Percentiles rank a stretch among this genome's conserved stretches.
phyloP scores from a whole-genome alignment of 495 filamentous ascomycete species.

The Penicillium psychrofluorescens region DNA sequence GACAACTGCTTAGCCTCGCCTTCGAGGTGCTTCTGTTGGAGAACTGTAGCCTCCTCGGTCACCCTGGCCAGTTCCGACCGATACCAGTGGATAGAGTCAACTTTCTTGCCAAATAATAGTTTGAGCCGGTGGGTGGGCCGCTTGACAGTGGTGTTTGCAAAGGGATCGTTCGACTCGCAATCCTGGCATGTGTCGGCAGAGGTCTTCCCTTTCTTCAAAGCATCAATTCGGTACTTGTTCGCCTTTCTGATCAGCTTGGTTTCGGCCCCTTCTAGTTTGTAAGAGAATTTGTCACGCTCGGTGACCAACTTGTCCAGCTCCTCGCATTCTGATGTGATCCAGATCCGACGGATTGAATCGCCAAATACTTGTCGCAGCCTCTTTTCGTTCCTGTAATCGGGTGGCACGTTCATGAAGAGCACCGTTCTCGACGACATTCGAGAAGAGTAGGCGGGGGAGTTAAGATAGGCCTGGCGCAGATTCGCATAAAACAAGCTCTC shows the following conservation, averaged over 20 bases:
- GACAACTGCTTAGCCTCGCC: constrained; percentile 44
- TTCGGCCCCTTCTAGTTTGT: constrained; percentile 59
- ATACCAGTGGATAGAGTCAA: constrained; percentile 86
- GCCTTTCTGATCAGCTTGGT: constrained; percentile 56
- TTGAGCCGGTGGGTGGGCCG: constrained; percentile 49
- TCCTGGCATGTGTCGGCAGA: constrained; percentile 21
- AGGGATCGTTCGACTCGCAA: constrained; percentile 36
- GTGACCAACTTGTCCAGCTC: constrained; percentile 50
- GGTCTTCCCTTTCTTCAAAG: constrained; percentile 22
- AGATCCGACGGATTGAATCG: constrained; percentile 50
- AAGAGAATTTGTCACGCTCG: constrained; percentile 50
- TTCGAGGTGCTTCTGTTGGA: constrained; percentile 50
- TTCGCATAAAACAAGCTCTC: constrained; percentile 66
- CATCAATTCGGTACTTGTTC: constrained; percentile 45
- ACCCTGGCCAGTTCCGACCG: constrained; percentile 62
- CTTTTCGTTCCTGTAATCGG: constrained; percentile 47
- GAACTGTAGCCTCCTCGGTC: constrained; percentile 58
- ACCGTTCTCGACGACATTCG: constrained; percentile 64
- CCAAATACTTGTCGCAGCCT: constrained; percentile 55
- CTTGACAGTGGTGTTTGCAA: constrained; percentile 29
- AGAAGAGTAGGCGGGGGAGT: constrained; percentile 58
- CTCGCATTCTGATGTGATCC: constrained; percentile 53
- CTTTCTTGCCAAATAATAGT: constrained; percentile 51
- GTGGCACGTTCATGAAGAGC: constrained; percentile 61
- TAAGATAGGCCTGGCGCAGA: constrained; percentile 61